Percentiles rank a stretch among this genome's conserved stretches.
Evolutionary conservation across 495 filamentous ascomycete genomes (phyloP).

Genomic region (Podospora pseudopauciseta): DNA sequence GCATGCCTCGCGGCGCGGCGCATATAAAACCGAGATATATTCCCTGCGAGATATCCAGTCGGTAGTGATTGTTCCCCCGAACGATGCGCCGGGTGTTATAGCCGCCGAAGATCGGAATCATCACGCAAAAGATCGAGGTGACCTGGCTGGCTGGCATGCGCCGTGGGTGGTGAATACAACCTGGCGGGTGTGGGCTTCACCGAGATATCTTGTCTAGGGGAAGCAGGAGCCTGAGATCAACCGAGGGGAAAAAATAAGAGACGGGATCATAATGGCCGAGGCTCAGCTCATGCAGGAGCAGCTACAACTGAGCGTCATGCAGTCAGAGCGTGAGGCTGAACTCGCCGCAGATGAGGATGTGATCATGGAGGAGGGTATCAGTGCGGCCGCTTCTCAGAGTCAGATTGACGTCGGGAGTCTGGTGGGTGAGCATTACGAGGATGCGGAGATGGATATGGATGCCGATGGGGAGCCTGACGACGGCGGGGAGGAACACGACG

Average conservation of each 20-base stretch:
- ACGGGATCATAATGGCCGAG: slow-evolving; percentile 37
- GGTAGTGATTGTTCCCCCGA: too few species aligned
- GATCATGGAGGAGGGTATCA: slow-evolving; percentile 33
- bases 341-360: slow-evolving; percentile 32
- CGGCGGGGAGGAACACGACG: slow-evolving; percentile 33
- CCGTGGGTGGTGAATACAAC: not conserved
- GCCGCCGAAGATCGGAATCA: not conserved
- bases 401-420: slow-evolving; percentile 47
- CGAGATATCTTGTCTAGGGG: not conserved
- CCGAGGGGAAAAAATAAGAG: slow-evolving; percentile 17
- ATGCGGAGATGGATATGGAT: slow-evolving; percentile 48
- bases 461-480: slow-evolving; percentile 39
- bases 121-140: not conserved
- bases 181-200: not conserved
- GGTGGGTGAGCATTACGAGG: slow-evolving; percentile 48
- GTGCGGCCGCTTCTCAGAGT: slow-evolving; percentile 35
- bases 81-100: slow-evolving; percentile 7
- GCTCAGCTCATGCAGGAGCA: slow-evolving; percentile 51
- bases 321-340: slow-evolving; percentile 42
- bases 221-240: not conserved
- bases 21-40: not conserved
- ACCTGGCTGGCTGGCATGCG: not conserved
- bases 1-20: not conserved
- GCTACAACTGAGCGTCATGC: slow-evolving; percentile 47
- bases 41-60: not conserved